Evolutionary conservation across 148 eudicot species (phyloP).

Genomic region (Dianthus caryophyllus): DNA sequence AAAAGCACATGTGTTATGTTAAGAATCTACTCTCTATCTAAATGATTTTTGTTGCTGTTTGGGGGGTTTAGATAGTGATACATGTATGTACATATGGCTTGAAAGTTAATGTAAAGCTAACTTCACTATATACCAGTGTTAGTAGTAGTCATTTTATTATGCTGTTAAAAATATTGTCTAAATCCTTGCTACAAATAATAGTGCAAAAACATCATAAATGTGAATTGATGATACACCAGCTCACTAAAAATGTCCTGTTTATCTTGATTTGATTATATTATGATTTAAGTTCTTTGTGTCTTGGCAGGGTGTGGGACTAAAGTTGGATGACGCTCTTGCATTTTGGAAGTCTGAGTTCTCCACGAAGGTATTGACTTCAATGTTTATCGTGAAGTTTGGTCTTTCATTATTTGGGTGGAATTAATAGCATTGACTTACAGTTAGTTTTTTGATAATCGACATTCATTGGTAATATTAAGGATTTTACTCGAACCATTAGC

Average conservation of each 20-base stretch:
- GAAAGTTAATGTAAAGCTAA: too few relatives aligned
- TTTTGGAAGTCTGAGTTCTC: constrained; percentile 97
- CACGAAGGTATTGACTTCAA: constrained; percentile 47
- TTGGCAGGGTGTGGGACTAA: constrained; percentile 89
- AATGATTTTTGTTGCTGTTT: neutral
- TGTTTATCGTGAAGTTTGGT: neutral
- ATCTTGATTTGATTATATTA: constrained; percentile 9
- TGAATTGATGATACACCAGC: neutral
- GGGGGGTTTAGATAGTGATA: neutral
- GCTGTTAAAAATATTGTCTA: neutral
- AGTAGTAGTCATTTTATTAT: neutral
- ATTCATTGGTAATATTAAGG: neutral
- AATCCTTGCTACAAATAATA: neutral
- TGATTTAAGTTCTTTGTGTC: neutral
- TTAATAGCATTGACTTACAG: neutral
- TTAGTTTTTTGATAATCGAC: neutral
- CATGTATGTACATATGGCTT: neutral
- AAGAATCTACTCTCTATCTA: neutral
- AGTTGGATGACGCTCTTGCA: constrained; percentile 94
- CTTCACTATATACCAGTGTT: neutral
- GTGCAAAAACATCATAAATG: neutral
- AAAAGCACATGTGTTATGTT: neutral
- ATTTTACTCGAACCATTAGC: too few relatives aligned
- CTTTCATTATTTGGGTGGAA: neutral
- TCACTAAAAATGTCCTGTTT: neutral